Conservation (phyloP, 2,329 filamentous ascomycete species). For the Alternaria atra region DNA sequence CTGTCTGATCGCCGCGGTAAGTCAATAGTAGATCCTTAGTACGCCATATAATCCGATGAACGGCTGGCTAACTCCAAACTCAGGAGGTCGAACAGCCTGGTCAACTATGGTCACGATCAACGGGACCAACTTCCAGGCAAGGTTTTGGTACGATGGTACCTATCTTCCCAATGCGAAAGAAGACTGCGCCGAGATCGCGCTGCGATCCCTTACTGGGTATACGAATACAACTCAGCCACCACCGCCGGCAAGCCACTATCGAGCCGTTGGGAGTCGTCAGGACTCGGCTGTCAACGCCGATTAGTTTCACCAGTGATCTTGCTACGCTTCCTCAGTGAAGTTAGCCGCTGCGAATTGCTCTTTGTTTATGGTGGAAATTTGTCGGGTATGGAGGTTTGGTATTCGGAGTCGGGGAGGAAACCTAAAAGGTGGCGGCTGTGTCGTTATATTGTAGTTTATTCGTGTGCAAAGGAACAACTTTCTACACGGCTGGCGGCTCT, state of each 20-base stretch:
- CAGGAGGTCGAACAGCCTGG: constrained; percentile 52
- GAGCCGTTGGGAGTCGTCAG: constrained; percentile 5
- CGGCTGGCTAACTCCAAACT: constrained; percentile 2
- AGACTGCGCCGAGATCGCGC: constrained; percentile 48
- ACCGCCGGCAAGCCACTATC: constrained; percentile 38
- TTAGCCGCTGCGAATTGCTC: background rate
- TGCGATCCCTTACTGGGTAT: constrained; percentile 35
- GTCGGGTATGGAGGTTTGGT: background rate
- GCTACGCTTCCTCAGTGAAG: background rate
- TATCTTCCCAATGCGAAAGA: constrained; percentile 47
- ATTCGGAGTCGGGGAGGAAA: background rate
- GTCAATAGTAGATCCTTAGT: background rate
- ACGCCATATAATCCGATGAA: background rate
- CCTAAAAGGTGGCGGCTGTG: background rate
- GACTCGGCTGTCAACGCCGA: constrained; percentile 10
- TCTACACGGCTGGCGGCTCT: background rate
- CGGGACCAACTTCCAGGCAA: constrained; percentile 38
- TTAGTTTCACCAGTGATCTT: background rate
- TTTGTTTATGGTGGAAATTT: background rate
- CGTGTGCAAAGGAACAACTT: background rate
- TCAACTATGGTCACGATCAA: constrained; percentile 41
- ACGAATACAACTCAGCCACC: constrained; percentile 27
- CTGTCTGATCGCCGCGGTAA: constrained; percentile 51
- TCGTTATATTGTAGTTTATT: background rate
- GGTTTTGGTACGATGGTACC: constrained; percentile 51